Conservation (phyloP, 2,329 filamentous ascomycete species). For the Phyllachora maydis region DNA sequence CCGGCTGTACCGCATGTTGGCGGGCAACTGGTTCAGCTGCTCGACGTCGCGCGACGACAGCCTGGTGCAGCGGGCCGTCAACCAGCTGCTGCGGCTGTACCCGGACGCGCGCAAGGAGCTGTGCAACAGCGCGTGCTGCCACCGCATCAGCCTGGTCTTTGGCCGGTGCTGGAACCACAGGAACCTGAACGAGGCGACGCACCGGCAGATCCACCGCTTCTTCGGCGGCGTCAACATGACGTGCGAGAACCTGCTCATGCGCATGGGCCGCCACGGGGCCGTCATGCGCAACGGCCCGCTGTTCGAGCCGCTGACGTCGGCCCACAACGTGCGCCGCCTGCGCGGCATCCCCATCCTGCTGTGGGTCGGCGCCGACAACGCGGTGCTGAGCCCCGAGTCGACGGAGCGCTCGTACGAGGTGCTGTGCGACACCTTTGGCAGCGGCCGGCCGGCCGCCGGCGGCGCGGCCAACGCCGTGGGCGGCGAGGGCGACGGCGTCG, state of each 20-base stretch:
- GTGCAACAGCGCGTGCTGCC: slow-evolving; percentile 40
- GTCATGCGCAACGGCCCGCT: slow-evolving; percentile 29
- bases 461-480: slow-evolving; percentile 1
- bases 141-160: slow-evolving; percentile 37
- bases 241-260: slow-evolving; percentile 32
- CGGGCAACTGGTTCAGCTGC: slow-evolving; percentile 34
- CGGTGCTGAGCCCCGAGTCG: slow-evolving; percentile 28
- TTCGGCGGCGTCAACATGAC: slow-evolving; percentile 43
- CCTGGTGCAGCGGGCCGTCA: slow-evolving; percentile 25
- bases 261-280: slow-evolving; percentile 26
- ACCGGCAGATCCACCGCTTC: slow-evolving; percentile 37
- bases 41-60: slow-evolving; percentile 22
- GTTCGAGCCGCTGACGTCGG: slow-evolving; percentile 23
- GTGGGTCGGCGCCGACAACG: slow-evolving; percentile 34
- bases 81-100: slow-evolving; percentile 36
- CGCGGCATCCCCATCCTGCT: slow-evolving; percentile 31
- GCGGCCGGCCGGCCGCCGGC: no score
- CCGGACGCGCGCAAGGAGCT: slow-evolving; percentile 31
- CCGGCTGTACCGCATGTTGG: slow-evolving; percentile 21
- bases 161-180: slow-evolving; percentile 43
- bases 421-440: slow-evolving; percentile 28
- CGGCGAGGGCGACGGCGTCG: slow-evolving; percentile 7
- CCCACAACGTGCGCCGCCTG: slow-evolving; percentile 26
- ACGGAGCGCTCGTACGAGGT: slow-evolving; percentile 32
- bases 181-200: slow-evolving; percentile 46